A percentile compares a stretch with the other conserved stretches of the same genome.
These are phyloP conservation scores for Phoma herbarum DNA, from an alignment of 2,329 filamentous ascomycete genomes.

Conservation along the genomic window DNA sequence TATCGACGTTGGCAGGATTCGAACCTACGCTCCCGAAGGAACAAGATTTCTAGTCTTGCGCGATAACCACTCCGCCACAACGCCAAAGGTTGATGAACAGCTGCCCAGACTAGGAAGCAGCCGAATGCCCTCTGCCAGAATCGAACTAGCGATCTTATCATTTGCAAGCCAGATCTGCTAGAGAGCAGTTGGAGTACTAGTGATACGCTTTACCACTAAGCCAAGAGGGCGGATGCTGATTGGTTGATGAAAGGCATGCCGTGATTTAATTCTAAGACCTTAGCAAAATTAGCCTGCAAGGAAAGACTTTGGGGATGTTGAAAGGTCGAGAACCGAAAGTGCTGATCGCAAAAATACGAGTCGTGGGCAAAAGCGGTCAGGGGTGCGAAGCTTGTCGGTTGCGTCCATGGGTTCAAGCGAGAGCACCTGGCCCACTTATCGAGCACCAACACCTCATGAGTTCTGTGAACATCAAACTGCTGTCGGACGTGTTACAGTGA, in stretches of 20 bases:
- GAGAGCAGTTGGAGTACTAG: slow-evolving; percentile 1
- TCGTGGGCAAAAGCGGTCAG: slow-evolving; percentile 1
- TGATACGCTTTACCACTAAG: slow-evolving; percentile 27
- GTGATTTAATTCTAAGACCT: too few species aligned
- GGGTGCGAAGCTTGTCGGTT: background rate
- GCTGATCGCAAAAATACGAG: too few species aligned
- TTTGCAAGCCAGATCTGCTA: background rate
- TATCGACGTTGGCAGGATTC: slow-evolving; percentile 39
- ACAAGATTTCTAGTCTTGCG: slow-evolving; percentile 17
- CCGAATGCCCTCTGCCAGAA: slow-evolving; percentile 21
- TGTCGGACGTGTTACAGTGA: too few species aligned
- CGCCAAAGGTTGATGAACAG: slow-evolving; percentile 27
- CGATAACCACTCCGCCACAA: slow-evolving; percentile 53
- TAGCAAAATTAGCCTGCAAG: too few species aligned
- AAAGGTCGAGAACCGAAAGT: too few species aligned
- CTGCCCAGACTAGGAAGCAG: slow-evolving; percentile 13
- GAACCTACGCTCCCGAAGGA: slow-evolving; percentile 5
- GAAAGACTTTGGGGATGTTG: too few species aligned
- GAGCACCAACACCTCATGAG: background rate
- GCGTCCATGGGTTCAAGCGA: background rate
- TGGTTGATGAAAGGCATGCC: slow-evolving; percentile 16
- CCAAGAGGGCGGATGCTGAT: slow-evolving; percentile 23
- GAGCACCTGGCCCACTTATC: background rate
- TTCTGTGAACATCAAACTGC: background rate
- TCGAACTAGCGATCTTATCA: slow-evolving; percentile 25